Conservation (phyloP, 495 filamentous ascomycete genomes). For the Chaetomium tenue region DNA sequence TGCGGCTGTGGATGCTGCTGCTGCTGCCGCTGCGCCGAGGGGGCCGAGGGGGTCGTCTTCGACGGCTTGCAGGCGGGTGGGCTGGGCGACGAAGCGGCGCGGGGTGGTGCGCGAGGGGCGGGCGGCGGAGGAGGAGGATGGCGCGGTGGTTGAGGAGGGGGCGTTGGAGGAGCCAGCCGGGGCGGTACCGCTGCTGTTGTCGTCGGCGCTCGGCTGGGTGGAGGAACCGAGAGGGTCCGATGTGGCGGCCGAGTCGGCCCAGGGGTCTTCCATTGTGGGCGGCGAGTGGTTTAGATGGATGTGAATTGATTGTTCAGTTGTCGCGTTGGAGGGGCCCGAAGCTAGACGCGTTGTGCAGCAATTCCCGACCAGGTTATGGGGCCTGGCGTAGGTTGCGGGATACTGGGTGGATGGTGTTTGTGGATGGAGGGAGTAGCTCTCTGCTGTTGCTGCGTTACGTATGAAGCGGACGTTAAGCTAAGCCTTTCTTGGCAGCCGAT, state of each 20-base stretch:
- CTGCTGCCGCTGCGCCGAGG: constrained; percentile 64
- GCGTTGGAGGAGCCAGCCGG: constrained; percentile 8
- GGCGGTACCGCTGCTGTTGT: constrained; percentile 8
- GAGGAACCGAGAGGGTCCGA: constrained; percentile 22
- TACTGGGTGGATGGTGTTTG: too few relatives aligned
- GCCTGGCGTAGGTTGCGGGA: background rate
- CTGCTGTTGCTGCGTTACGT: constrained; percentile 3
- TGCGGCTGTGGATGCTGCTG: too few relatives aligned
- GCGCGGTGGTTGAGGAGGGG: constrained; percentile 6
- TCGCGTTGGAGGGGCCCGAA: background rate
- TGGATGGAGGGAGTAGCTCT: background rate
- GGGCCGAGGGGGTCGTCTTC: constrained; percentile 84
- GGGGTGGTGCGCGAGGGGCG: constrained; percentile 48
- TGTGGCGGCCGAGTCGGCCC: constrained; percentile 34
- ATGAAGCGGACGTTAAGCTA: constrained; percentile 18
- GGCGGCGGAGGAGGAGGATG: constrained; percentile 39
- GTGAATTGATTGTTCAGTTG: constrained; percentile 1
- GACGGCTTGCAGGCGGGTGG: constrained; percentile 81
- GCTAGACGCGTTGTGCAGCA: background rate
- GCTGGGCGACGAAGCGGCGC: constrained; percentile 75
- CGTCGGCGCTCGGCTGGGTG: constrained; percentile 21
- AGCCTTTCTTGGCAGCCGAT: constrained; percentile 25
- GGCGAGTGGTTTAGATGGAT: background rate
- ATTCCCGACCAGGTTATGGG: background rate
- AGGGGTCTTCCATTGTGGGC: constrained; percentile 40